phyloP scores from a whole-genome alignment of 768 basidiomycete genomes.

The Suillus luteus region DNA sequence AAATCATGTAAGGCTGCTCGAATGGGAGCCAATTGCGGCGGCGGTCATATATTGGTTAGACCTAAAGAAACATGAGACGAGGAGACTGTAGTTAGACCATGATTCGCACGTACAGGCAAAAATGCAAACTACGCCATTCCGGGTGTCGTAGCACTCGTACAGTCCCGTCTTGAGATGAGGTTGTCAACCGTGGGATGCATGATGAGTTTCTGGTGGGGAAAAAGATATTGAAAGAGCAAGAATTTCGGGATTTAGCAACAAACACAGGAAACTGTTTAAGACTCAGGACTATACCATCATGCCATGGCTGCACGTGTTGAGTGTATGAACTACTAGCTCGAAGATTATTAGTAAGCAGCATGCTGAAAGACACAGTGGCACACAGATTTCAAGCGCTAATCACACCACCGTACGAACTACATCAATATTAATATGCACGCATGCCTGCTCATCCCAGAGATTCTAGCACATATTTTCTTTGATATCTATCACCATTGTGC shows the following conservation, averaged over 20 bases:
- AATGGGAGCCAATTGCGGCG: neutral
- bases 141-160: constrained; percentile 51
- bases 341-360: too few relatives aligned
- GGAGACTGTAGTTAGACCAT: neutral
- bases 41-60: neutral
- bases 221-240: too few relatives aligned
- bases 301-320: too few relatives aligned
- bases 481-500: neutral
- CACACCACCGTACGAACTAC: too few relatives aligned
- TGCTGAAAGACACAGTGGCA: too few relatives aligned
- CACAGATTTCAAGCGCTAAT: too few relatives aligned
- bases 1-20: neutral
- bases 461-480: neutral
- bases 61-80: neutral
- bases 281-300: too few relatives aligned
- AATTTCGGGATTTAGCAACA: too few relatives aligned
- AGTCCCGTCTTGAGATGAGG: constrained; percentile 46
- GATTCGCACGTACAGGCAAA: neutral
- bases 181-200: constrained; percentile 43
- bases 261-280: too few relatives aligned
- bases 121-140: neutral
- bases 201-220: constrained; percentile 59
- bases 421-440: neutral
- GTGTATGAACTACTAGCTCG: too few relatives aligned
- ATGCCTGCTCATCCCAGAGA: neutral